phyloP scores from a whole-genome alignment of 1,139 yeast genomes.

The Kodamaea suecica region DNA sequence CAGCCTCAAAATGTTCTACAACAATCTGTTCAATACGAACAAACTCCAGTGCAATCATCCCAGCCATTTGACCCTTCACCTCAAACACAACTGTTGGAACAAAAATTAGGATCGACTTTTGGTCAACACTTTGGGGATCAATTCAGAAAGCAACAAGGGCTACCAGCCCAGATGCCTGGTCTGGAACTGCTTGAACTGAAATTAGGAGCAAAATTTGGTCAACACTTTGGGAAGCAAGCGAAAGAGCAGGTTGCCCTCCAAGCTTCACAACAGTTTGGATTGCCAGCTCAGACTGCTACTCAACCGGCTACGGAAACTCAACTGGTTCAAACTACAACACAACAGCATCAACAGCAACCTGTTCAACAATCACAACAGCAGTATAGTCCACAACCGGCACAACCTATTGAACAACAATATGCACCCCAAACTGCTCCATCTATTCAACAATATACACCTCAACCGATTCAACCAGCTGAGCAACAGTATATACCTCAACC shows the following conservation, averaged over 20 bases:
- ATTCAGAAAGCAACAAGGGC: slow-evolving; percentile 1
- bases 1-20: slow-evolving; percentile 1
- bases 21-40: slow-evolving; percentile 6
- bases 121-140: slow-evolving; percentile 2
- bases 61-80: no score
- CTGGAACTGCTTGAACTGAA: neutral
- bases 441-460: neutral
- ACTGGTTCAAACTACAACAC: slow-evolving; percentile 5
- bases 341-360: slow-evolving; percentile 9
- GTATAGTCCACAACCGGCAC: slow-evolving; percentile 3
- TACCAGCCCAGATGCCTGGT: neutral
- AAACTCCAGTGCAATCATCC: neutral
- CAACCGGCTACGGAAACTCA: slow-evolving; percentile 2
- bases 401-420: slow-evolving; percentile 3
- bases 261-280: slow-evolving; percentile 10
- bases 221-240: slow-evolving; percentile 1
- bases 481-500: no score
- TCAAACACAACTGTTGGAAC: slow-evolving; percentile 2
- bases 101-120: slow-evolving; percentile 1
- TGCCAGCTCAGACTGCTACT: slow-evolving; percentile 5
- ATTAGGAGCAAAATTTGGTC: slow-evolving; percentile 1
- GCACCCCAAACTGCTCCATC: neutral
- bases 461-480: neutral
- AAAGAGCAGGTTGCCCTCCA: slow-evolving; percentile 6
- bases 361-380: slow-evolving; percentile 8